Evolutionary conservation across 2,329 filamentous ascomycete species (phyloP).

Genomic region (Aspergillus ochraceoroseus): DNA sequence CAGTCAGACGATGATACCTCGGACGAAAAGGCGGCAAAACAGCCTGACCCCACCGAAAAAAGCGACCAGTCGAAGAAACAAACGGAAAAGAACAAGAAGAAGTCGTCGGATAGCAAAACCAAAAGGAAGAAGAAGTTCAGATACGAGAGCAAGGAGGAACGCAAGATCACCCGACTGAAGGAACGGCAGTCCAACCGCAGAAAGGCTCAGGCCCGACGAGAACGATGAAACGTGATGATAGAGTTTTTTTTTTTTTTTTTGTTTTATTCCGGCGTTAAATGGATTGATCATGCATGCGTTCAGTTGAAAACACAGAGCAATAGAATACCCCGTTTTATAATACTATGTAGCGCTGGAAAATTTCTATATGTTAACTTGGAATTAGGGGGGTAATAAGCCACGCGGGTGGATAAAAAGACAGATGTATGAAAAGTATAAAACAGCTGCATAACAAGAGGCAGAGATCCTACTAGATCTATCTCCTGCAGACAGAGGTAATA

Average conservation of each 20-base stretch:
- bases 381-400: slow-evolving; percentile 17
- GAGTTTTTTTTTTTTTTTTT: not conserved
- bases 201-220: slow-evolving; percentile 56
- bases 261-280: no score
- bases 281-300: no score
- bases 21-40: slow-evolving; percentile 24
- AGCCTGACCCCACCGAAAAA: slow-evolving; percentile 32
- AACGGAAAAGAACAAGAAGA: slow-evolving; percentile 50
- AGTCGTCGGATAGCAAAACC: slow-evolving; percentile 45
- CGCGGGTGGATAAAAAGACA: slow-evolving; percentile 16
- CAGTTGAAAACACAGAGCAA: no score
- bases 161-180: slow-evolving; percentile 58
- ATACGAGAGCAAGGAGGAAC: slow-evolving; percentile 83
- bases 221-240: slow-evolving; percentile 23
- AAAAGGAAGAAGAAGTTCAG: slow-evolving; percentile 89
- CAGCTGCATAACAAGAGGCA: slow-evolving; percentile 17
- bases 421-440: slow-evolving; percentile 13
- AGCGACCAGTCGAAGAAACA: slow-evolving; percentile 26
- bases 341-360: slow-evolving; percentile 9
- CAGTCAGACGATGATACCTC: slow-evolving; percentile 44
- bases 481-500: slow-evolving; percentile 18
- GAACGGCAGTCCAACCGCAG: slow-evolving; percentile 66
- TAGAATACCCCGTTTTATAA: not conserved
- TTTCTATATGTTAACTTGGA: slow-evolving; percentile 12
- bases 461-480: slow-evolving; percentile 20